Evolutionary conservation across 805 yeast genomes (phyloP).

Genomic region (Candida arabinofermentans): DNA sequence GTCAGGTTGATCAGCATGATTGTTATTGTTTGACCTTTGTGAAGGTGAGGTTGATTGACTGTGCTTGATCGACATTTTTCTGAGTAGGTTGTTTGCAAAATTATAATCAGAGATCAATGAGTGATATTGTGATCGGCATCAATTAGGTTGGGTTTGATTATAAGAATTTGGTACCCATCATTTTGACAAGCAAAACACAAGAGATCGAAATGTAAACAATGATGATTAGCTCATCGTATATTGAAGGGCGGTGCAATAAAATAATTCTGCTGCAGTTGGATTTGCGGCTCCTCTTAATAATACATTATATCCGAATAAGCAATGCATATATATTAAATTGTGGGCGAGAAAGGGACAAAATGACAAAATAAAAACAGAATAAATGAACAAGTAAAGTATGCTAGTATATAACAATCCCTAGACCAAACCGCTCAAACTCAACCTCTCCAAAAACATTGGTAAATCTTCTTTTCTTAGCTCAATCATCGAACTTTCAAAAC

Average conservation of each 20-base stretch:
- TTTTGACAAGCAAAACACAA: no score
- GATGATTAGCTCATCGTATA: no score
- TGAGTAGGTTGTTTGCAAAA: no score
- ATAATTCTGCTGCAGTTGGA: no score
- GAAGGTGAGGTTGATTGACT: neutral
- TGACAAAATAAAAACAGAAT: neutral
- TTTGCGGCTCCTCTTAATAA: no score
- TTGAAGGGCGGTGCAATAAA: no score
- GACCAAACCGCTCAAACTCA: conserved; percentile 68
- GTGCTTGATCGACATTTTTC: neutral
- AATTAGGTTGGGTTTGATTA: neutral
- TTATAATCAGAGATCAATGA: no score
- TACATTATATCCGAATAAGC: no score
- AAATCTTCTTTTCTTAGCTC: conserved; percentile 87
- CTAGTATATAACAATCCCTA: conserved; percentile 2
- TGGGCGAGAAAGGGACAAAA: neutral
- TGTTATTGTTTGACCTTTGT: neutral
- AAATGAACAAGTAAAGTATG: neutral
- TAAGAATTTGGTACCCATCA: no score
- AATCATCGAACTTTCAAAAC: conserved; percentile 91
- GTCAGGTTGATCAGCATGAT: neutral
- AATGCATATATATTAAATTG: no score
- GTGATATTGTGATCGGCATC: no score
- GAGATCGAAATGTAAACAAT: no score
- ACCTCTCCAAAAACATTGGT: conserved; percentile 77